phyloP scores from a whole-genome alignment of 108 stramenopile genomes.

The Licmophora abbreviata region DNA sequence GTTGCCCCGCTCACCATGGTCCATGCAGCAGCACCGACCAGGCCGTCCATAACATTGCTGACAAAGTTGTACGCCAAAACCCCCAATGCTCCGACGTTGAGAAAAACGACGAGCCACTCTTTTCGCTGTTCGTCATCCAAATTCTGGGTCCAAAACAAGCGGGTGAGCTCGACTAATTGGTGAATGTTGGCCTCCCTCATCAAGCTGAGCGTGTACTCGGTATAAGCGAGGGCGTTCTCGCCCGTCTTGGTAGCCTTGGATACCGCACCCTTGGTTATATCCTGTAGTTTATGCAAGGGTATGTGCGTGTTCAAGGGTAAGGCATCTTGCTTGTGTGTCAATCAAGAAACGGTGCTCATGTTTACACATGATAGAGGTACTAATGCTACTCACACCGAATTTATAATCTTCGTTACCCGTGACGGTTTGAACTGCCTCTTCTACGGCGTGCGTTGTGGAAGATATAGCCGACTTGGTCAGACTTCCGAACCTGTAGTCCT shows the following conservation, averaged over 20 bases:
- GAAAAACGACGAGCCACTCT: slow-evolving; percentile 19
- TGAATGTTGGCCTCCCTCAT: slow-evolving; percentile 25
- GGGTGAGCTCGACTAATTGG: slow-evolving; percentile 19
- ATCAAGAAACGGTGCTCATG: too few relatives aligned
- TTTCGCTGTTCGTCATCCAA: slow-evolving; percentile 18
- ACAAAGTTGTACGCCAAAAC: slow-evolving; percentile 27
- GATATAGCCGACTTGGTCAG: slow-evolving; percentile 9
- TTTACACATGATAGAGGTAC: too few relatives aligned
- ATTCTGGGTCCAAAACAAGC: slow-evolving; percentile 24
- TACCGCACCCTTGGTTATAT: slow-evolving; percentile 13
- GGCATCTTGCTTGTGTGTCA: too few relatives aligned
- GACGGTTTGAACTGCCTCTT: slow-evolving; percentile 12
- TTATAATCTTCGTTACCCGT: slow-evolving; percentile 20
- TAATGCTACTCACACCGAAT: too few relatives aligned
- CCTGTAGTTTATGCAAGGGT: too few relatives aligned
- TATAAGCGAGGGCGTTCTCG: slow-evolving; percentile 18
- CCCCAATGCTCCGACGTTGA: slow-evolving; percentile 26
- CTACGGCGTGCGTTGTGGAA: slow-evolving; percentile 12
- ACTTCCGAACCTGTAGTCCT: slow-evolving; percentile 20
- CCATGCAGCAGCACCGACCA: slow-evolving; percentile 30
- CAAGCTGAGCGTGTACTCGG: slow-evolving; percentile 23
- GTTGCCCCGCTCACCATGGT: slow-evolving; percentile 13
- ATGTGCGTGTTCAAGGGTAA: too few relatives aligned
- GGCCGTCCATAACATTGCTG: slow-evolving; percentile 26
- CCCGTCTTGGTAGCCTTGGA: slow-evolving; percentile 9